phyloP scores from a whole-genome alignment of 352 stramenopile genomes.

The Globisporangium perplexum region DNA sequence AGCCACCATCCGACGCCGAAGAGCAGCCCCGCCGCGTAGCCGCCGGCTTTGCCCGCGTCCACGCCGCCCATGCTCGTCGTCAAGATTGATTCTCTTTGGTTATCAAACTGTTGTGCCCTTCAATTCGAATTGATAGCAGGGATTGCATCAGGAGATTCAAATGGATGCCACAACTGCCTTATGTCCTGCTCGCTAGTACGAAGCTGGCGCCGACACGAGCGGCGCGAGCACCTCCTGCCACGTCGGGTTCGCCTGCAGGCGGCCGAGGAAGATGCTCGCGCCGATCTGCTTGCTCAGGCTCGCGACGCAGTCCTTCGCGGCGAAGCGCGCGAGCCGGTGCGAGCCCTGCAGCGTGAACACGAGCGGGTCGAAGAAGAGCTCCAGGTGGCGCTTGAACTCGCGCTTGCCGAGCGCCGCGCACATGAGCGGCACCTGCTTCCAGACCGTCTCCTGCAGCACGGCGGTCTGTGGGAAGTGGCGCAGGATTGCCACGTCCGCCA shows the following conservation, averaged over 20 bases:
- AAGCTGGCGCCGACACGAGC: slow-evolving; percentile 9
- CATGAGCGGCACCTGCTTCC: slow-evolving; percentile 78
- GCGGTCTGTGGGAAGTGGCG: slow-evolving; percentile 71
- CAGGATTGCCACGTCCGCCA: slow-evolving; percentile 71
- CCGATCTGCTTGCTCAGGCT: slow-evolving; percentile 76
- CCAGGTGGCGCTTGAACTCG: slow-evolving; percentile 78
- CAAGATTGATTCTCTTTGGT: too few relatives aligned
- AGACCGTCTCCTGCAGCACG: slow-evolving; percentile 77
- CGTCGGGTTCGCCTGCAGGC: slow-evolving; percentile 57
- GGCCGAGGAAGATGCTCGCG: slow-evolving; percentile 75
- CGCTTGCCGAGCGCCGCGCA: slow-evolving; percentile 73
- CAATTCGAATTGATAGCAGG: neutral
- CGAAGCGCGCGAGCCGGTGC: slow-evolving; percentile 62
- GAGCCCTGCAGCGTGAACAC: slow-evolving; percentile 75
- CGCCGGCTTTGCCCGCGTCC: slow-evolving; percentile 30
- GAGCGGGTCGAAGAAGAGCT: slow-evolving; percentile 81
- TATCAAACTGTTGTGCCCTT: too few relatives aligned
- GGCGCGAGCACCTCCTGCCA: slow-evolving; percentile 60
- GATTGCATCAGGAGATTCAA: neutral
- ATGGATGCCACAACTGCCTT: neutral
- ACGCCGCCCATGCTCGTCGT: slow-evolving; percentile 13
- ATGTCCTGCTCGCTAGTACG: neutral
- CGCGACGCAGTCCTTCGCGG: slow-evolving; percentile 66
- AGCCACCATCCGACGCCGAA: slow-evolving; percentile 57
- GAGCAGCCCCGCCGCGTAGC: slow-evolving; percentile 45